Base-by-base conservation (phyloP, 2,329 filamentous ascomycete genomes). In the Diaporthe ampelina region DNA sequence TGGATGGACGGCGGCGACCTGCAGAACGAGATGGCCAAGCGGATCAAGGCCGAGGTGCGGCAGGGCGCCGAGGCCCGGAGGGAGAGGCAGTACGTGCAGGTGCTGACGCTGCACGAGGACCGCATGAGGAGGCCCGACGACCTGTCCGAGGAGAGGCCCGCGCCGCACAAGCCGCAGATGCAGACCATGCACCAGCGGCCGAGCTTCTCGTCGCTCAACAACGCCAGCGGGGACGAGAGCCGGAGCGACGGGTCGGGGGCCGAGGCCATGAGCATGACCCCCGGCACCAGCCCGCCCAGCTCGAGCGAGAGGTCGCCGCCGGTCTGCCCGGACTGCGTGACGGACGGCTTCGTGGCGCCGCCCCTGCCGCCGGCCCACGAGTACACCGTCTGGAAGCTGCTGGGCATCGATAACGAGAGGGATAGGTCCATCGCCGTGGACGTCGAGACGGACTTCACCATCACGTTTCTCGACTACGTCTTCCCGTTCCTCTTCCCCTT, bases 401-500 rank as follows among this genome's bases (percentile, higher is more conserved):
- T 74, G 29, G 73, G 73, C 21, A 71, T 74, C 68, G 73, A 74
- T 58, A 72, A 72, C 73, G 69, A 72, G 58, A 40, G 69, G 17
- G 52, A 71, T 29, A 43, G 68, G 9, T 37, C 68, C 7, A 43
- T 74, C 24, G 73, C 73, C n/a, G 43, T 58, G n/a, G 73, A 74
- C 43, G 73, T 74, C 15, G 80, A 81, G 48, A 76, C 78, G 3
- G 77, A 79, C 78, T 85, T 88, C 57, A 81, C 89, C 73, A 90
- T 90, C 86, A 85, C 90, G 73, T 92, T 91, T 78, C 84, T 92
- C 59, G 91, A 93, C 79, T 87, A 90, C 76, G 85, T 92, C 26
- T 88, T 92, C 75, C 90, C 91, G 1, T 89, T 91, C 76, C 81
- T 92, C 1, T 92, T 90, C 78, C 91, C 91, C 3, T 90, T 91